A percentile compares a stretch with the other conserved stretches of the same genome.
phyloP scores from a whole-genome alignment of 2,329 filamentous ascomycete genomes.

The Aspergillus terreus region DNA sequence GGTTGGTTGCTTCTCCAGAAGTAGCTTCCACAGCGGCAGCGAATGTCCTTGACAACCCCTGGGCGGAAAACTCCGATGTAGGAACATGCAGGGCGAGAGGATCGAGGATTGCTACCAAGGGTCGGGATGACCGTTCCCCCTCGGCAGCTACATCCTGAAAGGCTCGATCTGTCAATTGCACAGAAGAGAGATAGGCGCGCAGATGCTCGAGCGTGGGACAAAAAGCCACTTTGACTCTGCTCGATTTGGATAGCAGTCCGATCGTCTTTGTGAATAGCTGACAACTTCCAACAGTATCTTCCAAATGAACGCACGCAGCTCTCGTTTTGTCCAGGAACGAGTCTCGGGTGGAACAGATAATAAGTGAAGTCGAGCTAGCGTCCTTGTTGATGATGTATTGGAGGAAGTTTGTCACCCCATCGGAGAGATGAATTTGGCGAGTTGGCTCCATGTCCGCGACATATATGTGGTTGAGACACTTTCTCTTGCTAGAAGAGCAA shows the following conservation, averaged over 20 bases:
- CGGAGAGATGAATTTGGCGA: constrained; percentile 43
- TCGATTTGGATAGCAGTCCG: constrained; percentile 64
- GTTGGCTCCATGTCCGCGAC: constrained; percentile 12
- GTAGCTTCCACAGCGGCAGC: constrained; percentile 39
- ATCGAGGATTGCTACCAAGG: constrained; percentile 39
- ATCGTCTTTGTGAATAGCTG: constrained; percentile 62
- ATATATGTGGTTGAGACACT: background rate
- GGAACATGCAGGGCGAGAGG: constrained; percentile 38
- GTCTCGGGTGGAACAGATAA: constrained; percentile 65
- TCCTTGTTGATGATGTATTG: constrained; percentile 59
- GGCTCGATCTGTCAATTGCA: constrained; percentile 19
- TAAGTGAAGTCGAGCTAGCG: constrained; percentile 58
- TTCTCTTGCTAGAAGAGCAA: background rate
- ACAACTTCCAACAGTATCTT: constrained; percentile 21
- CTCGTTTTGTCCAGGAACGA: constrained; percentile 62
- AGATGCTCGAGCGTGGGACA: constrained; percentile 72
- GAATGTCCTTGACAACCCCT: constrained; percentile 45
- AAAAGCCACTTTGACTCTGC: constrained; percentile 68
- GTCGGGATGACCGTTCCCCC: constrained; percentile 6
- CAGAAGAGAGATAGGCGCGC: constrained; percentile 67
- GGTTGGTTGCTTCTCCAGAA: constrained; percentile 22
- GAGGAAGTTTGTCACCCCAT: constrained; percentile 55
- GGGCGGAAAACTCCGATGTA: constrained; percentile 46
- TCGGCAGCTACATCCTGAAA: background rate
- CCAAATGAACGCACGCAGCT: constrained; percentile 36